Percentiles rank a stretch among this genome's conserved stretches.
Conservation (phyloP, 371 early-diverging fungal genomes). For the Umbelopsis sp. region DNA sequence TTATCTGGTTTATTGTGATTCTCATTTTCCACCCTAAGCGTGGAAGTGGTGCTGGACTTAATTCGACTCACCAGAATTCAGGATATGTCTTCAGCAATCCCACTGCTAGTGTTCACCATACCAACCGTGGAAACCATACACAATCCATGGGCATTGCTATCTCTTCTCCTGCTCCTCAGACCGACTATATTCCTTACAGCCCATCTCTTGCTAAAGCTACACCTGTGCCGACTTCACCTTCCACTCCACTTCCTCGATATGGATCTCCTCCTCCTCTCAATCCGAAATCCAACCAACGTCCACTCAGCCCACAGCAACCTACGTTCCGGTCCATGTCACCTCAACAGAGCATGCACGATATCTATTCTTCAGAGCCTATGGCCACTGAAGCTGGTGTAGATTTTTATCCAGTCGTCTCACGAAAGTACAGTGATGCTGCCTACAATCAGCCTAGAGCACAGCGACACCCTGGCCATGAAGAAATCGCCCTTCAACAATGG, state of each 20-base stretch:
- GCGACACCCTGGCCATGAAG: neutral
- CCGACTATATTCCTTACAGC: constrained; percentile 12
- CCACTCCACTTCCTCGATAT: neutral
- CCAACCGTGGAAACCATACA: neutral
- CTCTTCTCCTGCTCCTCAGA: neutral
- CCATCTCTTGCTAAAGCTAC: constrained; percentile 12
- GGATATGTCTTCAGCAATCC: constrained; percentile 11
- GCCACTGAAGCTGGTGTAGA: constrained; percentile 14
- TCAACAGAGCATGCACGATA: neutral
- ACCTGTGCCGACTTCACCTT: neutral
- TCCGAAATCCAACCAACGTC: constrained; percentile 4
- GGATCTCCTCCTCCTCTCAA: constrained; percentile 6
- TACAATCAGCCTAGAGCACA: neutral
- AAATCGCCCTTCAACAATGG: constrained; percentile 11
- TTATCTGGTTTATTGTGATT: constrained; percentile 43
- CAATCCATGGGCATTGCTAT: constrained; percentile 16
- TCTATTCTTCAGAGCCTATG: constrained; percentile 13
- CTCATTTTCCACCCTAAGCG: constrained; percentile 50
- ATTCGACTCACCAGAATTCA: constrained; percentile 7
- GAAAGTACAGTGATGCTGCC: constrained; percentile 14
- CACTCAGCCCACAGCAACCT: neutral
- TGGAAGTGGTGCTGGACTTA: constrained; percentile 1
- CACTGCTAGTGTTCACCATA: neutral
- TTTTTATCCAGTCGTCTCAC: constrained; percentile 5
- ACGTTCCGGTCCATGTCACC: neutral